Base-by-base conservation (phyloP, 495 filamentous ascomycete genomes). In the Penicillium steckii region DNA sequence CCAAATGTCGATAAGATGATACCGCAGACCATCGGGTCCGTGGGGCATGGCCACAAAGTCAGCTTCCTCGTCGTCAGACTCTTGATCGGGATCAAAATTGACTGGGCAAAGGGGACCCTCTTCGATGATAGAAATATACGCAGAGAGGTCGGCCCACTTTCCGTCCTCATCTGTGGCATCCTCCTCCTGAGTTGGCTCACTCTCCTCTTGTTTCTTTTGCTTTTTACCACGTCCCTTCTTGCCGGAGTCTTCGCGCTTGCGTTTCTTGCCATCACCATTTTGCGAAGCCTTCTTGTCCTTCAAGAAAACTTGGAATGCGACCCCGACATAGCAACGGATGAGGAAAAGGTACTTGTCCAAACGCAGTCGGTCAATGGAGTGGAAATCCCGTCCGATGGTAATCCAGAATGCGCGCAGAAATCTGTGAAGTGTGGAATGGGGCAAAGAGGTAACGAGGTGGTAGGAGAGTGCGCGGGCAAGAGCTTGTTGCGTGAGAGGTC, bases 291-390 rank as follows among this genome's bases (percentile, higher is more conserved):
- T 53, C 10, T 56, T 58, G 17, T 57, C 55, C 62, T 74, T 74
- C 18, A 78, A 27, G 52, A 75, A 70, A 1, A 75, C 37, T 55
- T 71, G 67, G 51, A 95, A 88, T 15, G 80, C 79, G 9, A 86
- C 81, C 12, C 79, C 79, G 10, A 98, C 69, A 50, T 90, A 89
- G 48, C 83, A 79, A 42, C 94, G 83, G 46, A 95, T 85, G 21
- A 99, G 77, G 57, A 88, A 77, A 44, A 99, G 76, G 65, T 93
- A 98, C 72, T 98, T 98, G 66, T 97, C 89, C 77, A 97, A 84
- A 30, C 93, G 84, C 51, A 95, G 67, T 21, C 86, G 85, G 67
- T 97, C 95, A 52, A 99, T 88, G 18, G 80, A 74, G 26, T 77
- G 78, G 86, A 88, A 97, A 65, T 96, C 88, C 38, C 84, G 75